phyloP scores from a whole-genome alignment of 192 early-diverging fungal genomes.

The Podila minutissima region DNA sequence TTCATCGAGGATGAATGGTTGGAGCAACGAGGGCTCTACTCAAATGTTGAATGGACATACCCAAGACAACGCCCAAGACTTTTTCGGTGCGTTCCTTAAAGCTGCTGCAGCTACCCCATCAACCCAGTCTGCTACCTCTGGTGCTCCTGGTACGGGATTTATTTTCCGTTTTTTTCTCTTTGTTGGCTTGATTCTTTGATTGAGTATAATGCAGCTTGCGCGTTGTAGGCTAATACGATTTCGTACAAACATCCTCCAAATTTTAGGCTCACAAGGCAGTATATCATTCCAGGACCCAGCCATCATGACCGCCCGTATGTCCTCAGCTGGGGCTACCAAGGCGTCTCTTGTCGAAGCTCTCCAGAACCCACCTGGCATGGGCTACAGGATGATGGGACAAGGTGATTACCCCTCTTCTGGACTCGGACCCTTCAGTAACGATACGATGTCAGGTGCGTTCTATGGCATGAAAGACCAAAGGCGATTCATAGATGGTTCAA shows the following conservation, averaged over 20 bases:
- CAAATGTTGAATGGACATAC: constrained; percentile 6
- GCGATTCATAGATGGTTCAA: neutral
- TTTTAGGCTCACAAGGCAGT: constrained; percentile 3
- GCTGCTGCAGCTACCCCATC: constrained; percentile 51
- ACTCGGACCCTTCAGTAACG: constrained; percentile 3
- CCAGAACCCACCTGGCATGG: constrained; percentile 15
- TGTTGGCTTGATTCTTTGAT: neutral
- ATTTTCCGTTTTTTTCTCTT: neutral
- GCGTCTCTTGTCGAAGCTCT: constrained; percentile 37
- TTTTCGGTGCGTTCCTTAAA: constrained; percentile 66
- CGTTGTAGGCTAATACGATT: too few species aligned
- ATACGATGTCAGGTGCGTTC: constrained; percentile 36
- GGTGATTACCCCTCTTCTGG: neutral
- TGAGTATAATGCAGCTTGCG: neutral
- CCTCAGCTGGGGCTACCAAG: constrained; percentile 14
- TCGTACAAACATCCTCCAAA: neutral
- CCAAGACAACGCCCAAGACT: constrained; percentile 55
- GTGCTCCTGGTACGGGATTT: neutral
- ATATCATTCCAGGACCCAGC: constrained; percentile 66
- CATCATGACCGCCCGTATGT: constrained; percentile 63
- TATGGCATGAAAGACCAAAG: neutral
- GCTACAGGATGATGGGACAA: constrained; percentile 16
- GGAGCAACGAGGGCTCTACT: constrained; percentile 14
- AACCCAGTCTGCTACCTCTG: neutral
- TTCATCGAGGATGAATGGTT: constrained; percentile 27